Percentiles rank a stretch among this genome's conserved stretches.
These are phyloP conservation scores for Coleophoma eucalyptorum DNA, from an alignment of 2,329 filamentous ascomycete genomes.

Conservation along the genomic window DNA sequence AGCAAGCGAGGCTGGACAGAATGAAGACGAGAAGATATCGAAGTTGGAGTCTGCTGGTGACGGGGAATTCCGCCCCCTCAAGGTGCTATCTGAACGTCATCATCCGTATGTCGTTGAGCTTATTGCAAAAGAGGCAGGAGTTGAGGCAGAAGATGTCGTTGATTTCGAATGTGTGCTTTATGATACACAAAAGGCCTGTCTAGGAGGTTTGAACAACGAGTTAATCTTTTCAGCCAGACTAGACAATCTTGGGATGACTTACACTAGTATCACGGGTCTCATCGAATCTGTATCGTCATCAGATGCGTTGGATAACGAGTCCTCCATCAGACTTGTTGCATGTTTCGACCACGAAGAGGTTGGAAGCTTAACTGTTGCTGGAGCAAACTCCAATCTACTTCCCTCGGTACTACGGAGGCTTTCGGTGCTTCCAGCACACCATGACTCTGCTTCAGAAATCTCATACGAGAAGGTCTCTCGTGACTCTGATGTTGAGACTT, in stretches of 20 bases:
- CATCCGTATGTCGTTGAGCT: slow-evolving; percentile 84
- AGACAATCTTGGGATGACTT: slow-evolving; percentile 96
- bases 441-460: slow-evolving; percentile 50
- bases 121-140: slow-evolving; percentile 75
- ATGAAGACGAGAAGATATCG: slow-evolving; percentile 29
- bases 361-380: slow-evolving; percentile 86
- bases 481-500: slow-evolving; percentile 55
- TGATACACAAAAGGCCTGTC: slow-evolving; percentile 85
- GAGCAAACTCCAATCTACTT: slow-evolving; percentile 87
- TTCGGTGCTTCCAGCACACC: slow-evolving; percentile 65
- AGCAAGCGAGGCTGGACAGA: slow-evolving; percentile 37
- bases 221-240: slow-evolving; percentile 94
- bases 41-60: slow-evolving; percentile 39
- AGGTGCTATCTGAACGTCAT: slow-evolving; percentile 75
- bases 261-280: slow-evolving; percentile 82
- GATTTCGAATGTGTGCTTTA: slow-evolving; percentile 98
- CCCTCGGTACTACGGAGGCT: slow-evolving; percentile 84
- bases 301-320: slow-evolving; percentile 67
- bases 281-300: slow-evolving; percentile 70
- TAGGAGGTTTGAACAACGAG: slow-evolving; percentile 89
- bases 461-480: slow-evolving; percentile 57
- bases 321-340: slow-evolving; percentile 82
- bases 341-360: slow-evolving; percentile 99
- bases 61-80: slow-evolving; percentile 67
- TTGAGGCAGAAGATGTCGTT: slow-evolving; percentile 66